Percentiles rank a stretch among this genome's conserved stretches.
phyloP scores from a whole-genome alignment of 208 protist species.

The Acanthamoeba sp. region DNA sequence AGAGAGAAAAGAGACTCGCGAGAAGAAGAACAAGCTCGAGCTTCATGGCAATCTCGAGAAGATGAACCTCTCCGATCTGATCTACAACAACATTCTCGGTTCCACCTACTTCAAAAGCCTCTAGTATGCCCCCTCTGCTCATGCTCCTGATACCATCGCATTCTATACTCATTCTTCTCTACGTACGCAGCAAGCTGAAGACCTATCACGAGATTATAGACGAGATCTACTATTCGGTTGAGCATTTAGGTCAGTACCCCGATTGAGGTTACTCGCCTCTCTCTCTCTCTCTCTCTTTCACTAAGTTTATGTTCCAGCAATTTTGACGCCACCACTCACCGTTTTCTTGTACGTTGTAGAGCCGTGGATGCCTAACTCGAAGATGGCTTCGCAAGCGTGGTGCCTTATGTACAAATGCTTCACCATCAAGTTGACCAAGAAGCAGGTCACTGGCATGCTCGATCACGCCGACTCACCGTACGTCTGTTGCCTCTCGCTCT shows the following conservation, averaged over 20 bases:
- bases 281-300: not conserved
- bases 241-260: slow-evolving; percentile 81
- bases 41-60: slow-evolving; percentile 76
- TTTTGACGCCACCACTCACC: not conserved
- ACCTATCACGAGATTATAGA: slow-evolving; percentile 80
- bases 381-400: slow-evolving; percentile 80
- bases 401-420: slow-evolving; percentile 85
- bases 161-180: not conserved
- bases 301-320: not conserved
- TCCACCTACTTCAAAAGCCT: slow-evolving; percentile 82
- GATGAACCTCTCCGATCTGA: slow-evolving; percentile 80
- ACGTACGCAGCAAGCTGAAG: slow-evolving; percentile 28
- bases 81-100: slow-evolving; percentile 79
- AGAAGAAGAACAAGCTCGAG: slow-evolving; percentile 76
- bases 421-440: slow-evolving; percentile 79
- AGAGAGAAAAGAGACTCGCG: not conserved
- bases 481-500: not conserved
- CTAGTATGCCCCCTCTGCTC: slow-evolving; percentile 74
- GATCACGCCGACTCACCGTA: slow-evolving; percentile 80
- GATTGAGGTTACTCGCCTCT: slow-evolving; percentile 21
- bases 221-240: slow-evolving; percentile 81
- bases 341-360: slow-evolving; percentile 49
- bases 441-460: slow-evolving; percentile 80
- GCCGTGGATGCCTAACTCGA: slow-evolving; percentile 82
- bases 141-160: not conserved